These are phyloP conservation scores for Areca catechu DNA, from an alignment of 176 grass and related monocot genomes.

Conservation along the genomic window DNA sequence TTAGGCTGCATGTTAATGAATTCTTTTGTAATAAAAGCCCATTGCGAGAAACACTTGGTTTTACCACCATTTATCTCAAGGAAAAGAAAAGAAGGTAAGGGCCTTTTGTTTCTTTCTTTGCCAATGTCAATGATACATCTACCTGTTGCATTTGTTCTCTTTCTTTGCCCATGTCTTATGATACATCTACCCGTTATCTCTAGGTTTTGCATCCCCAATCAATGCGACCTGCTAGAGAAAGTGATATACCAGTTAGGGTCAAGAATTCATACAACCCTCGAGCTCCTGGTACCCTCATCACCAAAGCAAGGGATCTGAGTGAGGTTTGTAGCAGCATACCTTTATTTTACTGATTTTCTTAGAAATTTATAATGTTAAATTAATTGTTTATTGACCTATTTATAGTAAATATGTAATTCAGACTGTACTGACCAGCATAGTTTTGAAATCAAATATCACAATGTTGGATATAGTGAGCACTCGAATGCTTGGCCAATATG, in stretches of 20 bases:
- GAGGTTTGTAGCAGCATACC: slow-evolving; percentile 41
- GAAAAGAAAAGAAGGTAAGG: too few species aligned
- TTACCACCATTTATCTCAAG: too few species aligned
- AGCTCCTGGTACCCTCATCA: slow-evolving; percentile 88
- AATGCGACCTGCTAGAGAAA: slow-evolving; percentile 87
- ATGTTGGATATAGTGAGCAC: slow-evolving; percentile 98
- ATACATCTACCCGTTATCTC: neutral
- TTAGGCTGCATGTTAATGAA: too few species aligned
- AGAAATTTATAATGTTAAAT: too few species aligned
- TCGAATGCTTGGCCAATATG: slow-evolving; percentile 86
- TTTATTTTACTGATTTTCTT: neutral
- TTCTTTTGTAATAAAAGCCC: too few species aligned
- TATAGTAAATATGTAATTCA: slow-evolving; percentile 17
- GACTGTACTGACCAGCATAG: slow-evolving; percentile 88
- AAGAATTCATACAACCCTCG: slow-evolving; percentile 94
- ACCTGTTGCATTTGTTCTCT: neutral
- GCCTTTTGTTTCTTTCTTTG: too few species aligned
- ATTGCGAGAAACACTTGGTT: too few species aligned
- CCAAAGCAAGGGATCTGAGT: slow-evolving; percentile 86
- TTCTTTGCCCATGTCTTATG: too few species aligned
- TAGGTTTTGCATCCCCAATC: slow-evolving; percentile 96
- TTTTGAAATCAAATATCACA: slow-evolving; percentile 94
- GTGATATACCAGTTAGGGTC: slow-evolving; percentile 84
- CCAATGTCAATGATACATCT: too few species aligned
- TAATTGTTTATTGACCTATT: too few species aligned